Evolutionary conservation across 2,329 filamentous ascomycete genomes (phyloP).

Genomic region (Hortaea werneckii): DNA sequence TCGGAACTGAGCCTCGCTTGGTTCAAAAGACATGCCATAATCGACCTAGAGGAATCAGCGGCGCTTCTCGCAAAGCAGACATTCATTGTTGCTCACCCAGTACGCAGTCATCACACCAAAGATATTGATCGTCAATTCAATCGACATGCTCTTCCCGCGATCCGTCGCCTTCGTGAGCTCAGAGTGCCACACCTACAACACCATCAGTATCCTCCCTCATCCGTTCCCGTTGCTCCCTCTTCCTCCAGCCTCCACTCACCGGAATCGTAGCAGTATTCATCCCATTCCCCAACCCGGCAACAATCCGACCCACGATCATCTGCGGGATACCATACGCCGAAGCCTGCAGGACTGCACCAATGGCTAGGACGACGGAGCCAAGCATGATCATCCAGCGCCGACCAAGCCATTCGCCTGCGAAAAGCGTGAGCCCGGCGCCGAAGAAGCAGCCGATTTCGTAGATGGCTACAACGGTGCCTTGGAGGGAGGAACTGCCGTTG

Average conservation of each 20-base stretch:
- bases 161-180: slow-evolving; percentile 41
- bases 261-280: slow-evolving; percentile 42
- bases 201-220: no score
- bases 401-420: slow-evolving; percentile 25
- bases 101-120: slow-evolving; percentile 34
- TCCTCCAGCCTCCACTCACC: slow-evolving; percentile 7
- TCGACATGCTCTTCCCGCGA: slow-evolving; percentile 41
- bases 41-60: slow-evolving; percentile 21
- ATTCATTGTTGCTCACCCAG: slow-evolving; percentile 29
- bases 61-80: no score
- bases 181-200: slow-evolving; percentile 30
- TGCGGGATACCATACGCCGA: slow-evolving; percentile 25
- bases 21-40: slow-evolving; percentile 25
- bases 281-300: slow-evolving; percentile 41
- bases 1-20: slow-evolving; percentile 20
- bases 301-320: slow-evolving; percentile 41
- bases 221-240: no score
- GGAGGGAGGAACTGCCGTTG: slow-evolving; percentile 7
- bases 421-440: slow-evolving; percentile 40
- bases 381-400: slow-evolving; percentile 37
- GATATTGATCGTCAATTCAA: slow-evolving; percentile 41
- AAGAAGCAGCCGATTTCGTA: slow-evolving; percentile 52
- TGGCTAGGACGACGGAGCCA: slow-evolving; percentile 37
- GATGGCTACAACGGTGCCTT: slow-evolving; percentile 40
- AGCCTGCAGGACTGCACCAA: slow-evolving; percentile 39